phyloP scores from a whole-genome alignment of 2,329 filamentous ascomycete species.

The Calonectria ilicicola region DNA sequence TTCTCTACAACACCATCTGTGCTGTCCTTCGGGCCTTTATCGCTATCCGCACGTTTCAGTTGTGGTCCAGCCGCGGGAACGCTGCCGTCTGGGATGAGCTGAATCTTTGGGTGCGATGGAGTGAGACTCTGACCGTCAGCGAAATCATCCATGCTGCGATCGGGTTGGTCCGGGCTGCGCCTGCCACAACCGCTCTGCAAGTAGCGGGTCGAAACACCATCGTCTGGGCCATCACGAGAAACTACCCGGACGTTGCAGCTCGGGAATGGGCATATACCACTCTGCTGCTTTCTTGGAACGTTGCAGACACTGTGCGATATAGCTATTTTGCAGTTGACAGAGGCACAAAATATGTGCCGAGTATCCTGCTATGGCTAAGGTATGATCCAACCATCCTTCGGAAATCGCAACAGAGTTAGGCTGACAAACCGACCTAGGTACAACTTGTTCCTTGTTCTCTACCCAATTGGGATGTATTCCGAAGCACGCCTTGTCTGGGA shows the following conservation, averaged over 20 bases:
- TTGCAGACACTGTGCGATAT: slow-evolving; percentile 33
- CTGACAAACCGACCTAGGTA: slow-evolving; percentile 18
- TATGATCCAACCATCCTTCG: slow-evolving; percentile 4
- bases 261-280: slow-evolving; percentile 29
- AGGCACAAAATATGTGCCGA: slow-evolving; percentile 17
- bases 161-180: slow-evolving; percentile 33
- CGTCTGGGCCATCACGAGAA: slow-evolving; percentile 38
- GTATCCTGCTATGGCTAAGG: slow-evolving; percentile 32
- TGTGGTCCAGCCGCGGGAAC: slow-evolving; percentile 29
- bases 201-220: slow-evolving; percentile 39
- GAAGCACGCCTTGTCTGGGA: slow-evolving; percentile 34
- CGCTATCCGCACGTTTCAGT: slow-evolving; percentile 15
- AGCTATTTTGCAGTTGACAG: slow-evolving; percentile 34
- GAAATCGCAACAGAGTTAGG: neutral
- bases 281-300: slow-evolving; percentile 38
- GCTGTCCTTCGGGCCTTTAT: slow-evolving; percentile 23
- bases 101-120: slow-evolving; percentile 30
- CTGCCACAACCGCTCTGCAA: slow-evolving; percentile 32
- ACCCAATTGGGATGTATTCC: slow-evolving; percentile 33
- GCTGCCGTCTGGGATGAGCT: slow-evolving; percentile 32
- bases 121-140: slow-evolving; percentile 27
- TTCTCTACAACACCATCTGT: slow-evolving; percentile 30
- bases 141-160: slow-evolving; percentile 29
- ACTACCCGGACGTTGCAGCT: slow-evolving; percentile 31
- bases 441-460: slow-evolving; percentile 34